These are phyloP conservation scores for Coprinopsis strossmayeri DNA, from an alignment of 768 basidiomycete species.

Conservation along the genomic window DNA sequence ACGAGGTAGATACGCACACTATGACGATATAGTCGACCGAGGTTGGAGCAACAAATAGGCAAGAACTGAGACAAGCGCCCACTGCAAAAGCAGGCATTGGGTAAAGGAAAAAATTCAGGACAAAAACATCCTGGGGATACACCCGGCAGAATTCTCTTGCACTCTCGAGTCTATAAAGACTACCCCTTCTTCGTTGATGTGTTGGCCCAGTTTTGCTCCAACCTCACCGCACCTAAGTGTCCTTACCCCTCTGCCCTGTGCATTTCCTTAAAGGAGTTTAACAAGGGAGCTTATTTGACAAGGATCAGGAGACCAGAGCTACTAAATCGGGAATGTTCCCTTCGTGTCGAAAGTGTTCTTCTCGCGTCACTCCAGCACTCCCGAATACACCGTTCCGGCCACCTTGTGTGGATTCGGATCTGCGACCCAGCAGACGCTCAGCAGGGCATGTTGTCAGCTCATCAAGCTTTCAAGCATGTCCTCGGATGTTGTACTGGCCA, in stretches of 20 bases:
- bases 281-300: neutral
- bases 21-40: too few species aligned
- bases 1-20: too few species aligned
- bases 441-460: neutral
- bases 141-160: neutral
- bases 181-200: neutral
- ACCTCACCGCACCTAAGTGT: neutral
- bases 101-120: constrained; percentile 1
- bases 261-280: neutral
- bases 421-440: neutral
- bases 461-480: neutral
- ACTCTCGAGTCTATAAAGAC: neutral
- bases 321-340: neutral
- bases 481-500: neutral
- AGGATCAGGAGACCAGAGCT: neutral
- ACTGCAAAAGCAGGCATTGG: neutral
- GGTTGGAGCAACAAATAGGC: neutral
- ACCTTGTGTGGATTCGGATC: neutral
- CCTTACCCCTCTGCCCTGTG: neutral
- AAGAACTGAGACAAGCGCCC: neutral
- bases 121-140: neutral
- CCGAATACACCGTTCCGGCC: neutral
- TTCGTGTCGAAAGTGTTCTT: neutral
- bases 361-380: neutral
- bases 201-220: constrained; percentile 4